Conservation (phyloP, 2,329 filamentous ascomycete genomes). For the Leptographium radiaticola region DNA sequence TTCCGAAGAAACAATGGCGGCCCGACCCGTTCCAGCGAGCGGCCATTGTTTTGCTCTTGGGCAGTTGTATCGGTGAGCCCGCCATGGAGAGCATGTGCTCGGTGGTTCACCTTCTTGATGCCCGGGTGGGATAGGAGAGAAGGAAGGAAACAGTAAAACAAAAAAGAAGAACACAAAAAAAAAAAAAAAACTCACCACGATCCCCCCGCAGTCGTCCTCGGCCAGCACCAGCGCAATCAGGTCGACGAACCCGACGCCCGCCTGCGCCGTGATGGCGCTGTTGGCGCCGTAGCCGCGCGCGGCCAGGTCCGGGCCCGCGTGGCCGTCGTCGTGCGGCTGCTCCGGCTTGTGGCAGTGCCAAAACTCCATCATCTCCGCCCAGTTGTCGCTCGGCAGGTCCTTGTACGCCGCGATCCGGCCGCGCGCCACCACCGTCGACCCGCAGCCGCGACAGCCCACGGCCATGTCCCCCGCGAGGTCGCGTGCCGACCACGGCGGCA, state of each 20-base stretch:
- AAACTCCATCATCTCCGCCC: constrained; percentile 99
- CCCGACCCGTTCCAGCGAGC: constrained; percentile 6
- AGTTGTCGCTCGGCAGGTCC: constrained; percentile 88
- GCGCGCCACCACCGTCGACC: constrained; percentile 22
- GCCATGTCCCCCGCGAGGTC: constrained; percentile 26
- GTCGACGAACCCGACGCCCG: constrained; percentile 66
- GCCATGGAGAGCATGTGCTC: constrained; percentile 27
- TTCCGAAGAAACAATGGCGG: constrained; percentile 3
- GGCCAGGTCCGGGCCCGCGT: constrained; percentile 32
- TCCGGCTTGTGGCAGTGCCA: constrained; percentile 97
- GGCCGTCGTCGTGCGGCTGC: constrained; percentile 6
- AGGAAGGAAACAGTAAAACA: constrained; percentile 6
- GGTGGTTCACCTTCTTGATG: constrained; percentile 52
- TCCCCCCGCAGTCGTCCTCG: constrained; percentile 46
- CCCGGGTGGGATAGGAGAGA: constrained; percentile 18
- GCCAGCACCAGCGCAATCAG: constrained; percentile 62
- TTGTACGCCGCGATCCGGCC: constrained; percentile 54
- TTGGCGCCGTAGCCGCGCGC: constrained; percentile 74
- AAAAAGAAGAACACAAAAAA: constrained; percentile 3
- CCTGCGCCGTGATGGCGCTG: constrained; percentile 53
- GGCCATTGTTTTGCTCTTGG: constrained; percentile 51
- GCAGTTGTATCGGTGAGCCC: constrained; percentile 57
- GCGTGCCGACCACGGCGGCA: constrained; percentile 41
- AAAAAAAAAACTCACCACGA: constrained; percentile 23
- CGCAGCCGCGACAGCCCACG: constrained; percentile 31